These are phyloP conservation scores for Bondarzewia mesenterica DNA, from an alignment of 1,284 basidiomycete species.

Conservation along the genomic window DNA sequence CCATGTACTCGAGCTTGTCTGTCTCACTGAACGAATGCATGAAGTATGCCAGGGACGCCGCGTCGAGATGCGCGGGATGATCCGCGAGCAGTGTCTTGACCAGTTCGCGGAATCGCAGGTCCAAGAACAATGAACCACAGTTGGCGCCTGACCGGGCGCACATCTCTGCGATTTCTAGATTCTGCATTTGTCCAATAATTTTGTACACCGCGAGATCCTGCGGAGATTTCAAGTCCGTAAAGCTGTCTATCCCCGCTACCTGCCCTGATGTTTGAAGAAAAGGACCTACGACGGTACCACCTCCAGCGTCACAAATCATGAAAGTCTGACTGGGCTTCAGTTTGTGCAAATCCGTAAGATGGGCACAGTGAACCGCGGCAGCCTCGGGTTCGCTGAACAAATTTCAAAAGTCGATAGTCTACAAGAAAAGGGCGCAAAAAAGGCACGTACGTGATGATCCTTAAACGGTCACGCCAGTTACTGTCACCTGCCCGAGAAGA, in stretches of 20 bases:
- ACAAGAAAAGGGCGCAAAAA: constrained; percentile 4
- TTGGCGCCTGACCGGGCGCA: constrained; percentile 76
- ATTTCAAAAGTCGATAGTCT: constrained; percentile 4
- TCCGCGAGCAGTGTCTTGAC: constrained; percentile 61
- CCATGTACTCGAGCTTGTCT: constrained; percentile 71
- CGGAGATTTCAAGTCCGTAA: constrained; percentile 4
- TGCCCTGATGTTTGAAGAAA: neutral
- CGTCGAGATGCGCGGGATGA: constrained; percentile 74
- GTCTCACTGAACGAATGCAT: constrained; percentile 81
- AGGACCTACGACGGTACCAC: constrained; percentile 62
- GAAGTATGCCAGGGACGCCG: constrained; percentile 71
- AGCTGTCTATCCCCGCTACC: neutral
- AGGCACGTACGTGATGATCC: constrained; percentile 59
- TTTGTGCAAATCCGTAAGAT: constrained; percentile 68
- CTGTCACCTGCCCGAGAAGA: constrained; percentile 61
- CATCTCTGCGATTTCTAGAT: constrained; percentile 79
- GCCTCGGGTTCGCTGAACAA: constrained; percentile 65
- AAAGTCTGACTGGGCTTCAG: constrained; percentile 72
- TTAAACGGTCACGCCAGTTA: constrained; percentile 68
- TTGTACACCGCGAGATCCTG: constrained; percentile 70
- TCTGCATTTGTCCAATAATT: constrained; percentile 66
- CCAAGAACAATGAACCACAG: constrained; percentile 76
- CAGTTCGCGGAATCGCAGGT: constrained; percentile 72
- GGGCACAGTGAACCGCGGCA: constrained; percentile 76
- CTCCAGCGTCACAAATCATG: constrained; percentile 76